Conservation (phyloP, 352 stramenopile species). For the Phytophthora pseudosyringae region DNA sequence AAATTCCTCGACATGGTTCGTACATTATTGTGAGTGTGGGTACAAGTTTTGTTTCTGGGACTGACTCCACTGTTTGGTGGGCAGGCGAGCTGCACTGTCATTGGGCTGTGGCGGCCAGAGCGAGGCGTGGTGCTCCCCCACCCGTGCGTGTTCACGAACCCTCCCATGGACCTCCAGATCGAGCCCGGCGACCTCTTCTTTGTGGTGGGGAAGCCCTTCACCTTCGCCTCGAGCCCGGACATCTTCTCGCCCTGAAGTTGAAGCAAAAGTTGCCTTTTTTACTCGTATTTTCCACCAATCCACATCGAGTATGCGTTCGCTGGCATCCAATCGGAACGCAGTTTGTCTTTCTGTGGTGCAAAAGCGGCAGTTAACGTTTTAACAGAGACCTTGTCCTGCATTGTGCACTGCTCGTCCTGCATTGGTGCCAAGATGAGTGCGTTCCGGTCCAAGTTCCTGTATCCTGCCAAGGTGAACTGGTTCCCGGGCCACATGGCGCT, state of each 20-base stretch:
- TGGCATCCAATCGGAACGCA: constrained; percentile 18
- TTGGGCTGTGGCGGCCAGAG: constrained; percentile 70
- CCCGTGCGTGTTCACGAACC: constrained; percentile 74
- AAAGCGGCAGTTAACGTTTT: not conserved
- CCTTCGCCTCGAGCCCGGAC: constrained; percentile 38
- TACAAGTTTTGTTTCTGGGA: not conserved
- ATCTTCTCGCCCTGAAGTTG: constrained; percentile 38
- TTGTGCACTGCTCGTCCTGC: constrained; percentile 11
- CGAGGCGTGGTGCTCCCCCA: constrained; percentile 59
- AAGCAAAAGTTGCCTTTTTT: constrained; percentile 25
- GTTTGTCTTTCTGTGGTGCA: constrained; percentile 17
- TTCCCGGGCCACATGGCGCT: constrained; percentile 89
- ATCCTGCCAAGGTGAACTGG: constrained; percentile 87
- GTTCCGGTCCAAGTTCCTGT: constrained; percentile 82
- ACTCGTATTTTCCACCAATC: constrained; percentile 12
- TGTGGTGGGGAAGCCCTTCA: constrained; percentile 72
- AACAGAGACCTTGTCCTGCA: constrained; percentile 13
- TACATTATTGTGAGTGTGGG: not conserved
- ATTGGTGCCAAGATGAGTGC: constrained; percentile 46
- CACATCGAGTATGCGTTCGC: not conserved
- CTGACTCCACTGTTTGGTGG: not conserved
- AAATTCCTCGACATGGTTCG: constrained; percentile 75
- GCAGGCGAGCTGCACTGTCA: constrained; percentile 66
- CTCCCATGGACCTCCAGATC: constrained; percentile 60
- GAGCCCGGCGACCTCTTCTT: constrained; percentile 71